Percentiles rank a stretch among this genome's conserved stretches.
Conservation (phyloP, 345 rosid species). For the Citrus sp. region DNA sequence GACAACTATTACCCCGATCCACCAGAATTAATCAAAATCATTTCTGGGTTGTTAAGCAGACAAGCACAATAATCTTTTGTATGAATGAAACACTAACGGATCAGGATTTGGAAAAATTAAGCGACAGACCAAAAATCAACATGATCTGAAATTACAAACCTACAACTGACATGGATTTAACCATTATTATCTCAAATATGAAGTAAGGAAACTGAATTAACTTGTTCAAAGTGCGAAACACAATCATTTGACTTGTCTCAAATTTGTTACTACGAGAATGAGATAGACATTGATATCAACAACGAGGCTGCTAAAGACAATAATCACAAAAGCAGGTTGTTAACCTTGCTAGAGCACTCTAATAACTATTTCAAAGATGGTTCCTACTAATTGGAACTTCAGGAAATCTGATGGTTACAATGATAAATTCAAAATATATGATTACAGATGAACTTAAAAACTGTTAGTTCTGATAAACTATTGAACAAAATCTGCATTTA, state of each 20-base stretch:
- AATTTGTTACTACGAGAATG: background rate
- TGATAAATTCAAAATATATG: background rate
- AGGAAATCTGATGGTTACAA: background rate
- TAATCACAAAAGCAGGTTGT: background rate
- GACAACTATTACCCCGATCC: too few species aligned
- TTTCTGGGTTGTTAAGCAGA: background rate
- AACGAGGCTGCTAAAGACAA: background rate
- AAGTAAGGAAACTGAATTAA: background rate
- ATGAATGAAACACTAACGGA: background rate
- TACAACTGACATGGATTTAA: background rate
- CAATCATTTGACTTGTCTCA: too few species aligned
- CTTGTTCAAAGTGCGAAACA: background rate
- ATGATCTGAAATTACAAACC: background rate
- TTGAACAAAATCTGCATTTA: background rate
- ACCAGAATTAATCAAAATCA: background rate
- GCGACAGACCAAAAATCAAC: background rate
- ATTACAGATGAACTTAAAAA: background rate
- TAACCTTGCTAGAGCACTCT: background rate
- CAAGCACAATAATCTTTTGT: background rate
- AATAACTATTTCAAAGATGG: background rate
- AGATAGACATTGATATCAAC: background rate
- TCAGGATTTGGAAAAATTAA: background rate
- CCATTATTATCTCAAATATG: background rate
- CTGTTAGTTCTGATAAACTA: background rate
- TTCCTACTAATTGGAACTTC: background rate